phyloP scores from a whole-genome alignment of 352 stramenopile species.

The Phytopythium delawarense region DNA sequence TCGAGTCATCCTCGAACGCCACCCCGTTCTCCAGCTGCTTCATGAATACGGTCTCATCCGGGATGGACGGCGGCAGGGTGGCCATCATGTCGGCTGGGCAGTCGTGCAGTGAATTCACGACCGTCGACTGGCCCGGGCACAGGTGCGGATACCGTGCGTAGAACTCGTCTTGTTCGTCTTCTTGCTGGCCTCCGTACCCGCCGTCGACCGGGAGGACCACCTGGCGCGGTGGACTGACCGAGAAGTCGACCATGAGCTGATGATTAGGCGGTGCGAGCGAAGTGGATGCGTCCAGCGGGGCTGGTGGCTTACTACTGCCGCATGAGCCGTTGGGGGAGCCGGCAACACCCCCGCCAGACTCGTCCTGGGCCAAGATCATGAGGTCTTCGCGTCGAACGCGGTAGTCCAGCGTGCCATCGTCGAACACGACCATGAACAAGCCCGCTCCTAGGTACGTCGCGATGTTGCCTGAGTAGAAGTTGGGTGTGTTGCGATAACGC shows the following conservation, averaged over 20 bases:
- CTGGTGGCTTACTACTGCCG: neutral
- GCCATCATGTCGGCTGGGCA: neutral
- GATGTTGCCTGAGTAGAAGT: conserved; percentile 77
- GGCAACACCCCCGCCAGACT: neutral
- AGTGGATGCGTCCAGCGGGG: neutral
- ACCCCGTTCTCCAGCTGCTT: conserved; percentile 76
- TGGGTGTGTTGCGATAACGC: conserved; percentile 67
- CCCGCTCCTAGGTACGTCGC: conserved; percentile 62
- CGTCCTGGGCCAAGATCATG: conserved; percentile 26
- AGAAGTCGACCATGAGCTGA: conserved; percentile 53
- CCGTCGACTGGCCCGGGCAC: neutral
- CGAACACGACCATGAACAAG: conserved; percentile 78
- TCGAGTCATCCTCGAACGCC: conserved; percentile 74
- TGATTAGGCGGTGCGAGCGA: conserved; percentile 9
- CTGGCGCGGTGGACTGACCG: conserved; percentile 29
- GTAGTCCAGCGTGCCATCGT: conserved; percentile 73
- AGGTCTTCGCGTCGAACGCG: conserved; percentile 65
- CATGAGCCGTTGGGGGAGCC: neutral
- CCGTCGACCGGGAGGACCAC: conserved; percentile 16
- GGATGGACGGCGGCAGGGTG: conserved; percentile 20
- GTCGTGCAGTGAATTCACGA: neutral
- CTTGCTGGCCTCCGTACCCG: neutral
- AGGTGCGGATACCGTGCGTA: neutral
- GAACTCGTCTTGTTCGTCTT: conserved; percentile 5
- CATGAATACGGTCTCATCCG: conserved; percentile 42